phyloP scores from a whole-genome alignment of 495 filamentous ascomycete genomes.

The Evansstolkia leycettana region DNA sequence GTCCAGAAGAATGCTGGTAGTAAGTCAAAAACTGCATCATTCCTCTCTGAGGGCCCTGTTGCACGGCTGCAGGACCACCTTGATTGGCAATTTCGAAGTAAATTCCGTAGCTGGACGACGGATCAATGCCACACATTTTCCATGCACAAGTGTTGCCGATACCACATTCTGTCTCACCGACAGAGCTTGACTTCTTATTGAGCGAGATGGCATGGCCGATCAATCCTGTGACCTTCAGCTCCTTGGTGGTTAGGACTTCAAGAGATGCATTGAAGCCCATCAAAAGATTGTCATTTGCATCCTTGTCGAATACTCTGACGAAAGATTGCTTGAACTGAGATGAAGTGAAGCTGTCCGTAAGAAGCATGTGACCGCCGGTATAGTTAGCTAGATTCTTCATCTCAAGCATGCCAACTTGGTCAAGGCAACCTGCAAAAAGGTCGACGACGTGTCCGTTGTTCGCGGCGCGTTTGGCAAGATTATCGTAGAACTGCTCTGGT shows the following conservation, averaged over 20 bases:
- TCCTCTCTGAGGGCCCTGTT: constrained; percentile 77
- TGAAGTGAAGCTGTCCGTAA: constrained; percentile 97
- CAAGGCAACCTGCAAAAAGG: constrained; percentile 95
- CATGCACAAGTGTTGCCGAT: constrained; percentile 98
- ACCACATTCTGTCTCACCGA: constrained; percentile 96
- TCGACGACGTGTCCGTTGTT: constrained; percentile 97
- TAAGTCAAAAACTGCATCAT: constrained; percentile 99
- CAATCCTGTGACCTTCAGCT: constrained; percentile 94
- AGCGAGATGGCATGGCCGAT: constrained; percentile 94
- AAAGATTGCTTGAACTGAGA: constrained; percentile 99
- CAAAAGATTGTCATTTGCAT: constrained; percentile 80
- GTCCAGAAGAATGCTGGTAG: constrained; percentile 93
- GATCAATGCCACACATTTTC: constrained; percentile 99
- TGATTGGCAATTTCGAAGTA: constrained; percentile 98
- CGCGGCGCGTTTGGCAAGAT: constrained; percentile 85
- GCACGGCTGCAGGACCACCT: constrained; percentile 73
- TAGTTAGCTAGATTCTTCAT: constrained; percentile 98
- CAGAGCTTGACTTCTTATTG: constrained; percentile 95
- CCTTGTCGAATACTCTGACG: constrained; percentile 93
- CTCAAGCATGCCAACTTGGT: constrained; percentile 94
- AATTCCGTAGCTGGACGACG: constrained; percentile 82
- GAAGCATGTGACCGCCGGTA: constrained; percentile 95
- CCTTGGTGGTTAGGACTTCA: constrained; percentile 94
- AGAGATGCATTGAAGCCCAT: constrained; percentile 99
- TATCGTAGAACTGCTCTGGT: constrained; percentile 78